phyloP scores from a whole-genome alignment of 768 basidiomycete genomes.

The Suillus tomentosus region DNA sequence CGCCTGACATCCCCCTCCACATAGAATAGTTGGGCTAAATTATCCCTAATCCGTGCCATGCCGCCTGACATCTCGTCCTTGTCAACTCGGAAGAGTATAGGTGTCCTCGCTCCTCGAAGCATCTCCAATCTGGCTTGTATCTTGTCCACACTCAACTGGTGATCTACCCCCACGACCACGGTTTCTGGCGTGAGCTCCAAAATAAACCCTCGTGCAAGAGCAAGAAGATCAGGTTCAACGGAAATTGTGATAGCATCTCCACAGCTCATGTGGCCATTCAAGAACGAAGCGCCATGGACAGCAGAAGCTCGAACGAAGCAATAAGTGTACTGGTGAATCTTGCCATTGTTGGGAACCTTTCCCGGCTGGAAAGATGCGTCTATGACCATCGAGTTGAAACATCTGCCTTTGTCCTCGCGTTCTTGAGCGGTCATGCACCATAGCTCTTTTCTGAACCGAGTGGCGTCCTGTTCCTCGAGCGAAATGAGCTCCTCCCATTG shows the following conservation, averaged over 20 bases:
- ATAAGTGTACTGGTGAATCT: slow-evolving; percentile 81
- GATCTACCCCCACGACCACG: slow-evolving; percentile 83
- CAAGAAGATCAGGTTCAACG: slow-evolving; percentile 83
- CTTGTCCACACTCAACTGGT: slow-evolving; percentile 56
- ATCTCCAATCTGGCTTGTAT: slow-evolving; percentile 44
- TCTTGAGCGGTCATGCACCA: slow-evolving; percentile 89
- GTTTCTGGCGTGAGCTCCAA: slow-evolving; percentile 62
- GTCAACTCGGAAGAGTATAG: slow-evolving; percentile 77
- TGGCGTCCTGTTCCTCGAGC: slow-evolving; percentile 83
- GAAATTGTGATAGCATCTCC: slow-evolving; percentile 89
- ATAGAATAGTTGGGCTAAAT: slow-evolving; percentile 88
- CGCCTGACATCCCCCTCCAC: slow-evolving; percentile 68
- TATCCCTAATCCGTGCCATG: slow-evolving; percentile 87
- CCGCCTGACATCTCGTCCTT: slow-evolving; percentile 89
- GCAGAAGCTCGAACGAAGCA: slow-evolving; percentile 52
- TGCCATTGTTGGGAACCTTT: slow-evolving; percentile 37
- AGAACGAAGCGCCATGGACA: slow-evolving; percentile 40
- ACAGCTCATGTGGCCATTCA: slow-evolving; percentile 75
- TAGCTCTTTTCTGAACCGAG: slow-evolving; percentile 85
- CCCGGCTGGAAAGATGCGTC: slow-evolving; percentile 42
- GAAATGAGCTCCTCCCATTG: slow-evolving; percentile 88
- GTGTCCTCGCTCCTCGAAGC: slow-evolving; percentile 20
- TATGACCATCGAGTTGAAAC: slow-evolving; percentile 80
- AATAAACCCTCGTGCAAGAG: slow-evolving; percentile 83
- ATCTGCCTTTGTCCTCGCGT: slow-evolving; percentile 80